Evolutionary conservation across 768 basidiomycete species (phyloP), one percentile per base, ranked within the genome.

Genomic region (Sporobolomyces pararoseus): DNA sequence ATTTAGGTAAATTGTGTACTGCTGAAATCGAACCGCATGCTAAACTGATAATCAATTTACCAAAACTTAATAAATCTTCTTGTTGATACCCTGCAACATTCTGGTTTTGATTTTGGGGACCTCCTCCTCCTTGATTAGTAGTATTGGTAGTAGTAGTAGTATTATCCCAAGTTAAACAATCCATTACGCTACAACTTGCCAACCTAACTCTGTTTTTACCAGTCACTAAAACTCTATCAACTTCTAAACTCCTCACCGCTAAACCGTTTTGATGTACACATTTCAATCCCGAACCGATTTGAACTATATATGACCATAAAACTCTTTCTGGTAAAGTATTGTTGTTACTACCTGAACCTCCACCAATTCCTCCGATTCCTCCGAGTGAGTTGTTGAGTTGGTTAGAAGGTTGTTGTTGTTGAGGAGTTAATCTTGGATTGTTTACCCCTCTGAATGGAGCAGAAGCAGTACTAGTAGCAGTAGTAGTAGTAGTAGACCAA

Each of bases 121-220:
- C n/a, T n/a, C n/a, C n/a, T n/a, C n/a, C n/a, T n/a, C n/a, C n/a
- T n/a, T n/a, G n/a, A n/a, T n/a, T n/a, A n/a, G n/a, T n/a, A n/a
- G n/a, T n/a, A n/a, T n/a, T n/a, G n/a, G n/a, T n/a, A n/a, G n/a
- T n/a, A n/a, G n/a, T n/a, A n/a, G n/a, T n/a, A n/a, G n/a, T n/a
- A n/a, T n/a, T n/a, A n/a, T 90, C 90, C 77, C 88, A 87, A 73
- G 85, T 84, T 50, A 97, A 81, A 7, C 96, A 87, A 75, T 99
- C 95, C 54, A 91, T 83, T 42, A 96, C 83, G 0, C 91, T 90
- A 68, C 91, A 92, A 0, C 91, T 89, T 71, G 88, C 84, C 47
- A 98, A 84, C n/a, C 91, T 87, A 34, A 97, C 79, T 57, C 93
- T 91, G 64, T 97, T 95, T 81, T 90, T 87, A 23, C 91, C 89